Evolutionary conservation across 208 protist species (phyloP).

Genomic region (Leishmania aethiopica): DNA sequence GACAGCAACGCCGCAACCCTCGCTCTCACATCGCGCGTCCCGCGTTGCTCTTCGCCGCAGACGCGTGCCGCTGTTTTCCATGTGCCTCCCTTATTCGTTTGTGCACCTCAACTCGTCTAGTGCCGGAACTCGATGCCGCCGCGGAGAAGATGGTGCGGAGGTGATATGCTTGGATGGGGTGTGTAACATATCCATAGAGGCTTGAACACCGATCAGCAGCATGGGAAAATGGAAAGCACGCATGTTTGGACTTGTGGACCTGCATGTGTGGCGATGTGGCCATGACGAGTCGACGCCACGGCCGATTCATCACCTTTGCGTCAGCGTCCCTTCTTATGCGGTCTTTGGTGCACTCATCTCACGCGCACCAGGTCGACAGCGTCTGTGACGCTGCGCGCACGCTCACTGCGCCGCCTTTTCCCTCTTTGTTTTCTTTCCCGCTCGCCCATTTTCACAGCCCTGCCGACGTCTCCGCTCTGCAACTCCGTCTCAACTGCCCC

Average conservation of each 20-base stretch:
- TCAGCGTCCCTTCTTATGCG: background rate
- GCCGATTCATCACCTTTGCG: background rate
- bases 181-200: background rate
- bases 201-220: background rate
- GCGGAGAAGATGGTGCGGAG: background rate
- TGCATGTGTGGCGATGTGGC: background rate
- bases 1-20: background rate
- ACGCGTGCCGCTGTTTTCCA: background rate
- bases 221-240: background rate
- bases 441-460: background rate
- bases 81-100: background rate
- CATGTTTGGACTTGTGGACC: background rate
- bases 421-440: background rate
- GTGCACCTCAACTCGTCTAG: background rate
- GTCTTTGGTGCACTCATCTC: background rate
- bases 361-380: background rate
- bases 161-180: background rate
- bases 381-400: background rate
- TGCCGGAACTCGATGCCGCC: background rate
- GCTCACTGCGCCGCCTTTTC: background rate
- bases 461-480: slow-evolving; percentile 4
- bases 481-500: background rate
- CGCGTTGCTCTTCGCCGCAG: background rate
- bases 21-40: background rate
- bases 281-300: background rate